Conservation (phyloP, 805 yeast genomes). For the Suhomyces kilbournensis region DNA sequence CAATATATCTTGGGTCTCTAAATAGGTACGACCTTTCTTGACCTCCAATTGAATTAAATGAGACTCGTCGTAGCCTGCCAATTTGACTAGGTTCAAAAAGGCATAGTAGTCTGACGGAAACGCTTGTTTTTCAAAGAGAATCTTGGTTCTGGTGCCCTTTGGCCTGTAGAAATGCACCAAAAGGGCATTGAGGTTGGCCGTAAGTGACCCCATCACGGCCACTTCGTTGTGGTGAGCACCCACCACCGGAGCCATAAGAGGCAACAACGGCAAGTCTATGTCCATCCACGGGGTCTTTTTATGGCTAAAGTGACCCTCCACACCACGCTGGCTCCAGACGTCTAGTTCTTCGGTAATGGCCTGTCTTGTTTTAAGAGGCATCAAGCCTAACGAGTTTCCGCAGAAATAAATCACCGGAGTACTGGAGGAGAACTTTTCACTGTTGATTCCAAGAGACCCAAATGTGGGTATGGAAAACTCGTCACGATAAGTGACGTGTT, state of each 20-base stretch:
- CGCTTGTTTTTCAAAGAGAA: conserved; percentile 80
- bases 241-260: conserved; percentile 66
- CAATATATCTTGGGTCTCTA: conserved; percentile 64
- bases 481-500: conserved; percentile 37
- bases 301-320: conserved; percentile 80
- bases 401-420: conserved; percentile 53
- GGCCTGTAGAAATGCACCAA: conserved; percentile 77
- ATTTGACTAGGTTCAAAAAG: conserved; percentile 63
- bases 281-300: conserved; percentile 78
- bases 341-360: conserved; percentile 66
- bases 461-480: conserved; percentile 69
- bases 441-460: conserved; percentile 51
- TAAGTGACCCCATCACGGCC: conserved; percentile 83
- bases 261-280: conserved; percentile 73
- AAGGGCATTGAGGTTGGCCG: conserved; percentile 76
- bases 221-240: conserved; percentile 79
- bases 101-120: conserved; percentile 94
- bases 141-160: conserved; percentile 53
- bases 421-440: conserved; percentile 26
- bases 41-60: conserved; percentile 66
- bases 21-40: conserved; percentile 50
- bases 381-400: conserved; percentile 91
- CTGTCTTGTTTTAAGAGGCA: conserved; percentile 63
- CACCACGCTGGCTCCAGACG: conserved; percentile 82
- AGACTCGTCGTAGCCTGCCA: conserved; percentile 50